These are phyloP conservation scores for Ogataea sp. DNA, from an alignment of 805 yeast genomes.

Conservation along the genomic window DNA sequence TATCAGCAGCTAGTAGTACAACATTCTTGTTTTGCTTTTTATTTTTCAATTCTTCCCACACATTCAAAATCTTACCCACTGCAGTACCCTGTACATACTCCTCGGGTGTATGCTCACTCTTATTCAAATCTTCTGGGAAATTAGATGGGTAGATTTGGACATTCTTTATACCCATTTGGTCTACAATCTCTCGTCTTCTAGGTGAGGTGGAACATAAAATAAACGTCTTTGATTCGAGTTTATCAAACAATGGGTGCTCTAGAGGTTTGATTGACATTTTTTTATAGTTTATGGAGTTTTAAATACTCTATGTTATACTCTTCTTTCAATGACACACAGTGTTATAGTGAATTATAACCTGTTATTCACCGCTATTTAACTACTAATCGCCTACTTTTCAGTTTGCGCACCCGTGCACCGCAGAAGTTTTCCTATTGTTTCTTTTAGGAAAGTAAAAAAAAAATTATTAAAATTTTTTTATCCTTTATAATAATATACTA, in stretches of 20 bases:
- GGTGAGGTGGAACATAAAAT: slow-evolving; percentile 83
- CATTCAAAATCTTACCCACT: slow-evolving; percentile 54
- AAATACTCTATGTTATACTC: no score
- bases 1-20: slow-evolving; percentile 64
- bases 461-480: no score
- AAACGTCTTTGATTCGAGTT: slow-evolving; percentile 23
- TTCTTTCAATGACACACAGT: no score
- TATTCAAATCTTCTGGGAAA: slow-evolving; percentile 71
- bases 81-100: slow-evolving; percentile 73
- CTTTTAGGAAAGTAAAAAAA: no score
- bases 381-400: no score
- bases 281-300: not conserved
- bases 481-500: no score
- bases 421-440: no score
- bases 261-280: slow-evolving; percentile 3
- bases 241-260: slow-evolving; percentile 24
- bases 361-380: no score
- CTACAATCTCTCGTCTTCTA: slow-evolving; percentile 64
- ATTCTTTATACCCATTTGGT: slow-evolving; percentile 43
- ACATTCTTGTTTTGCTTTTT: slow-evolving; percentile 6
- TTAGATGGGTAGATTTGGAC: slow-evolving; percentile 48
- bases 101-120: slow-evolving; percentile 35
- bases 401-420: no score
- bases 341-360: no score
- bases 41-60: slow-evolving; percentile 33